phyloP scores from a whole-genome alignment of 1,284 basidiomycete genomes.

The Ceratobasidium sp. region DNA sequence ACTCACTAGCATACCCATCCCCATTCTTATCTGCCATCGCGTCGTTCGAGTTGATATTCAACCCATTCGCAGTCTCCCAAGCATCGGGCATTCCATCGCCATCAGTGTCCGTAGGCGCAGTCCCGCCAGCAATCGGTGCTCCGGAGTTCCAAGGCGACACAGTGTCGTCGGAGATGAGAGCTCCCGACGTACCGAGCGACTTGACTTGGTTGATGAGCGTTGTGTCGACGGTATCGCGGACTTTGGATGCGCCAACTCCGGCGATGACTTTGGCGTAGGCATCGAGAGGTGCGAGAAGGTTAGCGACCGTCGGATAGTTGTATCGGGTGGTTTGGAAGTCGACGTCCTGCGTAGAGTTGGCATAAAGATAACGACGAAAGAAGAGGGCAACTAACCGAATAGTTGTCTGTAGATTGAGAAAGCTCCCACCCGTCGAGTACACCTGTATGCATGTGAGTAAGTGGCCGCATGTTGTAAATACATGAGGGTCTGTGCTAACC shows the following conservation, averaged over 20 bases:
- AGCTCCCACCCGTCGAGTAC: slow-evolving; percentile 57
- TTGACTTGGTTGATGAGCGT: slow-evolving; percentile 57
- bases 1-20: slow-evolving; percentile 59
- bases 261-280: slow-evolving; percentile 56
- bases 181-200: slow-evolving; percentile 57
- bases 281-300: slow-evolving; percentile 56
- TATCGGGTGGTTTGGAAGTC: slow-evolving; percentile 57
- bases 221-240: slow-evolving; percentile 57
- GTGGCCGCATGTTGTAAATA: background rate
- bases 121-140: slow-evolving; percentile 58
- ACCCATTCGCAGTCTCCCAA: slow-evolving; percentile 57
- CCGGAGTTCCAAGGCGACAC: slow-evolving; percentile 56
- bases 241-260: slow-evolving; percentile 57
- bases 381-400: slow-evolving; percentile 50
- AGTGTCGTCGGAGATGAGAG: slow-evolving; percentile 56
- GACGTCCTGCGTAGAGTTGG: slow-evolving; percentile 50
- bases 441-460: slow-evolving; percentile 51
- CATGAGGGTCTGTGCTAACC: background rate
- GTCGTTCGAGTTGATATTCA: slow-evolving; percentile 56
- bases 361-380: no score
- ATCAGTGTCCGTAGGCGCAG: slow-evolving; percentile 57
- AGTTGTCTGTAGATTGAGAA: slow-evolving; percentile 54
- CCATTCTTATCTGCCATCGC: slow-evolving; percentile 53
- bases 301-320: slow-evolving; percentile 56
- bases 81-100: slow-evolving; percentile 58